Evolutionary conservation across 441 rosid species (phyloP), one percentile per base, ranked within the genome.

Genomic region (Populus tomentosa): DNA sequence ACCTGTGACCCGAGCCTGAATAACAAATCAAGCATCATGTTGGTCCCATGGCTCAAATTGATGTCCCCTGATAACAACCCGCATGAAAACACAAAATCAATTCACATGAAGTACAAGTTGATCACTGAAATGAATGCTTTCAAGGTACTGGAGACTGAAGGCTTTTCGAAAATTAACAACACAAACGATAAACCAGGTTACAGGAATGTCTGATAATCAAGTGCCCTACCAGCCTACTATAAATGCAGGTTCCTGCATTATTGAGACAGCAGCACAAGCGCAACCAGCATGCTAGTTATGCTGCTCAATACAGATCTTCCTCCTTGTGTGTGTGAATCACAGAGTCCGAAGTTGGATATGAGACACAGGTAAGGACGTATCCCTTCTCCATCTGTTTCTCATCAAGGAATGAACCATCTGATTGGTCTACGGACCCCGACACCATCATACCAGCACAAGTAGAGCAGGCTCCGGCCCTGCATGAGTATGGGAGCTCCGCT

Each of bases 391-490:
- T 76, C 73, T 92, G 94, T 8, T 77, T 35, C 0, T 93, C 97
- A 0, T 87, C 91, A 0, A 93, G 90, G 82, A 89, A 95, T n/a
- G 94, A 89, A 24, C 93, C 93, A 23, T 95, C 97, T 0, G 90
- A 85, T 78, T 92, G 99, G 70, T 87, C 94, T 28, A 92, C 97
- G 0, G 87, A n/a, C 1, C 97, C 97, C 0, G 84, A 42, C 53
- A 32, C 86, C 46, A 93, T 40, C 85, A 87, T 78, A 74, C 97
- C 98, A 0, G 94, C 91, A 21, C 98, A 95, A 46, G 94, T 91
- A 7, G 93, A 95, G 85, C 99, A 93, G 0, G 98, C 92, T 10
- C 98, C 99, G 0, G 97, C 98, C 81, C 94, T 82, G 86, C 98
- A 93, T 6, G 97, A 93, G 77, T 89, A 92, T 7, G 98, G 99